Evolutionary conservation across 345 rosid species (phyloP).

Genomic region (Geranium brycei): DNA sequence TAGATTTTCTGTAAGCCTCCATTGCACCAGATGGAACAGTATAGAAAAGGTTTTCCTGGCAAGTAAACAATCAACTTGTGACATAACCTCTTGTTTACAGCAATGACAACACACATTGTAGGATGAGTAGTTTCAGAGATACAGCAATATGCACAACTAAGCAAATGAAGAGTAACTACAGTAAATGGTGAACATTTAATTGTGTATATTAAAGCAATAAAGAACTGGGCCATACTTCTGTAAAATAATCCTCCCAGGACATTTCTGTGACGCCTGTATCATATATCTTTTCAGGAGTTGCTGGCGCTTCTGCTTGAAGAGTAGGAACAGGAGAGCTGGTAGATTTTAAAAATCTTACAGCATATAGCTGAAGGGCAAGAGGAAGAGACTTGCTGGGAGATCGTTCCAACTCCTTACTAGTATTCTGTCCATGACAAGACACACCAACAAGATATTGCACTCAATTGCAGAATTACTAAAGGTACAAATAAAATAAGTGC

Average conservation of each 20-base stretch:
- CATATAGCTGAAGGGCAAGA: constrained; percentile 52
- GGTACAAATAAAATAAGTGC: background rate
- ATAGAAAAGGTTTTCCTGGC: constrained; percentile 91
- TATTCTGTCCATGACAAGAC: constrained; percentile 31
- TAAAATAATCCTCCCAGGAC: constrained; percentile 56
- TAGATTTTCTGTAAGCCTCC: constrained; percentile 61
- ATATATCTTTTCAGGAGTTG: constrained; percentile 42
- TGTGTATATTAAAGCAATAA: background rate
- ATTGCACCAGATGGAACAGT: constrained; percentile 77
- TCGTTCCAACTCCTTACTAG: constrained; percentile 26
- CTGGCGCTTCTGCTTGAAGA: constrained; percentile 48
- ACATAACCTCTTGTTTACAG: background rate
- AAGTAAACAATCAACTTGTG: constrained; percentile 8
- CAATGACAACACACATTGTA: background rate
- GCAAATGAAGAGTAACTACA: background rate
- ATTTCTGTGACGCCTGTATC: constrained; percentile 41
- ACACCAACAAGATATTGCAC: constrained; percentile 4
- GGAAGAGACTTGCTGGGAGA: constrained; percentile 22
- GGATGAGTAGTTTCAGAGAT: background rate
- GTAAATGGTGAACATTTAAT: background rate
- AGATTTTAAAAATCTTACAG: constrained; percentile 61
- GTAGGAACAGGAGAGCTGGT: constrained; percentile 33
- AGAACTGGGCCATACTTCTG: constrained; percentile 53
- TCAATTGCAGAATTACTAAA: constrained; percentile 1
- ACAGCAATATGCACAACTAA: background rate